These are phyloP conservation scores for Bassia scoparia DNA, from an alignment of 148 eudicot species.

Conservation along the genomic window DNA sequence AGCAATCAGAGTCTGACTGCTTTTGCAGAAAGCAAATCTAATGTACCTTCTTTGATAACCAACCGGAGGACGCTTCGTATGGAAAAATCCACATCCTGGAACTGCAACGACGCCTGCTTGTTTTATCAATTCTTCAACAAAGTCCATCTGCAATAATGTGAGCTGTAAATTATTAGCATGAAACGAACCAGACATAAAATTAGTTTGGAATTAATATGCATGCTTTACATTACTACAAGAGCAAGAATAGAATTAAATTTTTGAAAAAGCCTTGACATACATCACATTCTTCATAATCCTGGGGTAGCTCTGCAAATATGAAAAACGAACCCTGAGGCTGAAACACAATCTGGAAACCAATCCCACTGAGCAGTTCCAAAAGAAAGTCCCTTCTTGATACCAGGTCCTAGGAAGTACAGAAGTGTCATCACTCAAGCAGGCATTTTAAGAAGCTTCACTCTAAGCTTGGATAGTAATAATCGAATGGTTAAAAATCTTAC, in stretches of 20 bases:
- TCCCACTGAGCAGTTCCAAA: slow-evolving; percentile 48
- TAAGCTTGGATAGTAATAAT: background rate
- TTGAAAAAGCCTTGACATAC: slow-evolving; percentile 38
- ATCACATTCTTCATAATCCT: slow-evolving; percentile 55
- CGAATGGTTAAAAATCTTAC: slow-evolving; percentile 36
- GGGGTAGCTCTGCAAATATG: slow-evolving; percentile 71
- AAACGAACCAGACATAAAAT: background rate
- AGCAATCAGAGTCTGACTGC: slow-evolving; percentile 52
- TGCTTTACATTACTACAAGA: background rate
- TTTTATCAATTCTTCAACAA: slow-evolving; percentile 75
- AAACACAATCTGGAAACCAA: slow-evolving; percentile 61
- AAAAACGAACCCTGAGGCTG: slow-evolving; percentile 84
- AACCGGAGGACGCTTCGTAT: slow-evolving; percentile 34
- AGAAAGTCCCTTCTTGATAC: slow-evolving; percentile 61
- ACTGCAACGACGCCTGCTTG: slow-evolving; percentile 89
- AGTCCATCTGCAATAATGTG: slow-evolving; percentile 50
- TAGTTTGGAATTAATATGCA: no score
- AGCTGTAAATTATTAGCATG: background rate
- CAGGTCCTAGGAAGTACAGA: slow-evolving; percentile 50
- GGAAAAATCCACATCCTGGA: slow-evolving; percentile 91
- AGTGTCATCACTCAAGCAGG: slow-evolving; percentile 1
- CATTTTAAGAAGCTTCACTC: background rate
- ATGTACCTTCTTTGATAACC: slow-evolving; percentile 52
- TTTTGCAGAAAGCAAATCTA: slow-evolving; percentile 88
- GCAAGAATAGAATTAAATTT: background rate